A percentile compares a stretch with the other conserved stretches of the same genome.
phyloP scores from a whole-genome alignment of 768 basidiomycete genomes.

The Hygrophorus pudorinus region DNA sequence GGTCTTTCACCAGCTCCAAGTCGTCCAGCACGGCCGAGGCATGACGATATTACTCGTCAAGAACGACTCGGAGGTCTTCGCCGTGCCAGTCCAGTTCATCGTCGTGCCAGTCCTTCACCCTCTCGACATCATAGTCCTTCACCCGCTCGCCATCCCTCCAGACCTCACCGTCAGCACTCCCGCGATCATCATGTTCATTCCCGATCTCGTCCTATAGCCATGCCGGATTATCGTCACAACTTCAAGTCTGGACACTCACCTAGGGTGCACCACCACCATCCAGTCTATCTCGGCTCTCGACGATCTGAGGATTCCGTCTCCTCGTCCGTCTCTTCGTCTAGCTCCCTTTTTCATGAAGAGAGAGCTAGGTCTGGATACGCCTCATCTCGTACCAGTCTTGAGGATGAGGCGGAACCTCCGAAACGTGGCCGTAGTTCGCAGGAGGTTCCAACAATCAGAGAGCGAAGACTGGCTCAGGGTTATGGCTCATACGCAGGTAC shows the following conservation, averaged over 20 bases:
- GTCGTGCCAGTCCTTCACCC: not conserved
- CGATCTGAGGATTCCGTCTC: constrained; percentile 15
- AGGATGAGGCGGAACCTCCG: constrained; percentile 22
- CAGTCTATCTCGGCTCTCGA: constrained; percentile 5
- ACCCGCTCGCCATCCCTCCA: too few species aligned
- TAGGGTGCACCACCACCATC: constrained; percentile 5
- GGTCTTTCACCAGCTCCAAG: constrained; percentile 26
- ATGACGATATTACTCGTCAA: too few species aligned
- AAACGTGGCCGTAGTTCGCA: constrained; percentile 5
- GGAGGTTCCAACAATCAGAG: constrained; percentile 1
- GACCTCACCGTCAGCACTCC: too few species aligned
- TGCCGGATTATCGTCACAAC: constrained; percentile 9
- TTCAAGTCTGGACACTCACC: constrained; percentile 6
- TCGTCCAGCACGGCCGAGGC: not conserved
- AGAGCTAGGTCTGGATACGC: constrained; percentile 20
- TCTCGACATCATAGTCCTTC: not conserved
- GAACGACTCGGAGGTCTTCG: too few species aligned
- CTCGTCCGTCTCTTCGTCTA: constrained; percentile 19
- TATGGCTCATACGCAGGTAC: not conserved
- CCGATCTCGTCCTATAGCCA: constrained; percentile 4
- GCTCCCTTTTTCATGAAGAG: constrained; percentile 28
- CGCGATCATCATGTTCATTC: constrained; percentile 7
- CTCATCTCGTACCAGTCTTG: constrained; percentile 36
- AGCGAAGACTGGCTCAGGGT: not conserved
- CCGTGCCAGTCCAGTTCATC: not conserved